phyloP scores from a whole-genome alignment of 2,329 filamentous ascomycete species.

The Coniochaeta sp. region DNA sequence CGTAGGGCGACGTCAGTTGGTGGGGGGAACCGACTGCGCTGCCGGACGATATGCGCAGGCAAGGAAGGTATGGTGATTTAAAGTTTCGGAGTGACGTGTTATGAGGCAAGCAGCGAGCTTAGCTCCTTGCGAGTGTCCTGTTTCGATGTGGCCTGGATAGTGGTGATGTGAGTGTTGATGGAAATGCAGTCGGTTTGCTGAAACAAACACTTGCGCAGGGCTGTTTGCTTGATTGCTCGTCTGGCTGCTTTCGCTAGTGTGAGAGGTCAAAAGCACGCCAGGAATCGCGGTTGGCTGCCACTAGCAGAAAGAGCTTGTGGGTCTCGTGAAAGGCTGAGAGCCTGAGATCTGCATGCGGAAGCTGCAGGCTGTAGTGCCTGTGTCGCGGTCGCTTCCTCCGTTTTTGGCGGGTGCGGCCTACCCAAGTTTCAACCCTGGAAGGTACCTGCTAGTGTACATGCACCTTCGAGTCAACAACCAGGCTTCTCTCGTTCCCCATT shows the following conservation, averaged over 20 bases:
- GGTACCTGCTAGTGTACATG: no score
- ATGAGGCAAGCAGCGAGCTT: not conserved
- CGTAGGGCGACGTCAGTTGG: slow-evolving; percentile 8
- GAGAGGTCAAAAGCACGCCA: not conserved
- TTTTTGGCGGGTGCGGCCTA: no score
- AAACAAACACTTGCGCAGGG: no score
- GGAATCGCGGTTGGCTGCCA: not conserved
- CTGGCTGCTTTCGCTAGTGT: not conserved
- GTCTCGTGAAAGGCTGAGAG: not conserved
- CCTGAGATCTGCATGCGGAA: not conserved
- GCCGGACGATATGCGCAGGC: not conserved
- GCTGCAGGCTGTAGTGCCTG: not conserved
- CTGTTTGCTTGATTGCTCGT: not conserved
- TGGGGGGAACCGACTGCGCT: slow-evolving; percentile 2
- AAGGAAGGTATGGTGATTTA: not conserved
- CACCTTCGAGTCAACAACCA: no score
- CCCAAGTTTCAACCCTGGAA: no score
- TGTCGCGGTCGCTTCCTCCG: no score
- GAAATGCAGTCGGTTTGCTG: no score
- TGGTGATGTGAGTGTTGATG: not conserved
- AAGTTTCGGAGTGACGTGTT: not conserved
- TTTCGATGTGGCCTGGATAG: not conserved
- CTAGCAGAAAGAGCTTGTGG: not conserved
- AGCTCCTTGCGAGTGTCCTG: not conserved
- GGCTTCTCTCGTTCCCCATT: no score